phyloP scores from a whole-genome alignment of 305 asterid species.

The Fraxinus nigra region DNA sequence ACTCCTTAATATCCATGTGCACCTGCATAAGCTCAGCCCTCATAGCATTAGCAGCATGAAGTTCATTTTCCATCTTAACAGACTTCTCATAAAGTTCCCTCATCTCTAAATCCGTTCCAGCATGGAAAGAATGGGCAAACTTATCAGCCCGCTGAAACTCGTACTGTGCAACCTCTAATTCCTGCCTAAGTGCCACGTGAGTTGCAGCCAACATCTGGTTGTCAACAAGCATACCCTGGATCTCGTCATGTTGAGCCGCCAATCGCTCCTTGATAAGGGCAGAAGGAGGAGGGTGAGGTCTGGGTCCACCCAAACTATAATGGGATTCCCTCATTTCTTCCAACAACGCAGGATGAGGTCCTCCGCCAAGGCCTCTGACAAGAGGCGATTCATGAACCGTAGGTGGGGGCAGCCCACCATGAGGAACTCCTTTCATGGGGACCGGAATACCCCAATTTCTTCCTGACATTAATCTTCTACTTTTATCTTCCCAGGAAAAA shows the following conservation, averaged over 20 bases:
- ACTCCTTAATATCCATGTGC: slow-evolving; percentile 69
- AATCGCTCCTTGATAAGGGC: slow-evolving; percentile 67
- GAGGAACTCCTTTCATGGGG: slow-evolving; percentile 61
- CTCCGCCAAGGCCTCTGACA: slow-evolving; percentile 48
- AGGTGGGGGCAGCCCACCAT: slow-evolving; percentile 52
- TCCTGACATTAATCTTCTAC: slow-evolving; percentile 49
- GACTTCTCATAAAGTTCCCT: slow-evolving; percentile 78
- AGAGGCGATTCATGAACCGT: slow-evolving; percentile 50
- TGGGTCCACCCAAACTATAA: slow-evolving; percentile 53
- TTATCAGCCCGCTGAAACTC: slow-evolving; percentile 82
- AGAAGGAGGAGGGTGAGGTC: slow-evolving; percentile 73
- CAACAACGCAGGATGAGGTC: slow-evolving; percentile 52
- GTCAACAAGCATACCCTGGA: slow-evolving; percentile 71
- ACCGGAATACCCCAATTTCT: slow-evolving; percentile 73
- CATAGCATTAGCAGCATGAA: slow-evolving; percentile 63
- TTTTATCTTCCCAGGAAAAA: slow-evolving; percentile 10
- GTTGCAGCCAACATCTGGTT: slow-evolving; percentile 95
- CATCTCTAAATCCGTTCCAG: slow-evolving; percentile 67
- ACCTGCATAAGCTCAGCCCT: slow-evolving; percentile 85
- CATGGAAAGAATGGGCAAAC: slow-evolving; percentile 58
- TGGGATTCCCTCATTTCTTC: slow-evolving; percentile 77
- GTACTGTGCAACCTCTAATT: slow-evolving; percentile 67
- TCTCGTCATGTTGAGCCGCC: slow-evolving; percentile 82
- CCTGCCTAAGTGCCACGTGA: slow-evolving; percentile 90
- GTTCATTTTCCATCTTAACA: slow-evolving; percentile 69